phyloP scores from a whole-genome alignment of 1,139 yeast species.

The Eremothecium coryli region DNA sequence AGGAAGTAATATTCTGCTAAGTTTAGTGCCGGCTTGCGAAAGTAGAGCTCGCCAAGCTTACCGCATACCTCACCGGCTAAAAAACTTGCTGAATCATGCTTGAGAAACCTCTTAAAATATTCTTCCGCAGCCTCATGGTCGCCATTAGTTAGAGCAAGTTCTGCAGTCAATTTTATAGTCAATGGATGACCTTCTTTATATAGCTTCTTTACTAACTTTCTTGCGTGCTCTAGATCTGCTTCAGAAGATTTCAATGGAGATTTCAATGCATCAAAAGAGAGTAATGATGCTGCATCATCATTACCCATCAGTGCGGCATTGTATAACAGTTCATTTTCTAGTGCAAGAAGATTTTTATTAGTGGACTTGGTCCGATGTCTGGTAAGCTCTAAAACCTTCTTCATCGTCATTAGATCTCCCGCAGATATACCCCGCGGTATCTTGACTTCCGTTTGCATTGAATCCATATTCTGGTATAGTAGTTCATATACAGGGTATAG shows the following conservation, averaged over 20 bases:
- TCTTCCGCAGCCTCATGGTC: constrained; percentile 43
- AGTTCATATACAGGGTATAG: constrained; percentile 44
- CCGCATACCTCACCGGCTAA: constrained; percentile 68
- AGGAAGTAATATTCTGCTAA: constrained; percentile 52
- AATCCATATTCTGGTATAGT: constrained; percentile 40
- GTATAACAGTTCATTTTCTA: constrained; percentile 67
- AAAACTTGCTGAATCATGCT: constrained; percentile 45
- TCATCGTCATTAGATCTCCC: constrained; percentile 57
- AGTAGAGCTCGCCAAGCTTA: constrained; percentile 57
- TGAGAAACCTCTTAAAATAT: constrained; percentile 53
- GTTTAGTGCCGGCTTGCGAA: constrained; percentile 43
- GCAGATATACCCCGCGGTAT: constrained; percentile 43
- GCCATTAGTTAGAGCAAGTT: constrained; percentile 46
- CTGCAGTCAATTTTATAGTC: constrained; percentile 66
- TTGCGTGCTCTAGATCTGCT: constrained; percentile 58
- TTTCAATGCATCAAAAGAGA: constrained; percentile 53
- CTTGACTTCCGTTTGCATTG: constrained; percentile 26
- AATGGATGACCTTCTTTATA: constrained; percentile 54
- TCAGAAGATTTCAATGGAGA: constrained; percentile 21
- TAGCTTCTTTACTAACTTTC: constrained; percentile 50
- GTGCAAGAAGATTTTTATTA: constrained; percentile 43
- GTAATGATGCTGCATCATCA: constrained; percentile 65
- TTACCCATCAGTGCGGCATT: constrained; percentile 78
- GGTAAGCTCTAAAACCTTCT: constrained; percentile 53
- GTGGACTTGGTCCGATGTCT: constrained; percentile 52